Evolutionary conservation across 2,329 filamentous ascomycete species (phyloP), one percentile per base, ranked within the genome.

Genomic region (Botrytis fabae): DNA sequence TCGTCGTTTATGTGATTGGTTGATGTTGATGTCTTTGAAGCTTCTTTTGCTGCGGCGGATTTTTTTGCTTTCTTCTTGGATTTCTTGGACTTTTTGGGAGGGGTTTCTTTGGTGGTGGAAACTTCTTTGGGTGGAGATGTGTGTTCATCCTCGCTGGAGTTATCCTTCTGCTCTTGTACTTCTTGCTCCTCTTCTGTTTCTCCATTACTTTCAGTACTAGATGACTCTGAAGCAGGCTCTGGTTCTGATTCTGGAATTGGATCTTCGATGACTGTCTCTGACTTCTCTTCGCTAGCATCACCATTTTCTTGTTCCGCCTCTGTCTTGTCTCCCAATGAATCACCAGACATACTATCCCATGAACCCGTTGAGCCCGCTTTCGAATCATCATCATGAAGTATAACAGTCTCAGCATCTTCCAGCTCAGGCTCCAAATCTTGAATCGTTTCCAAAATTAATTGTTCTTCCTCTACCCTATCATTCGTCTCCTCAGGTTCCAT

Each of bases 311-410:
- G 38, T 32, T 59, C 20, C 12, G 14, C 32, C 22, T 68, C 40
- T 10, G 57, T 63, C 38, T 63, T 70, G 22, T 60, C 70, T 25
- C 64, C 70, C 14, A 69, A n/a, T 25, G 46, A 70, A 60, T 73
- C 71, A 20, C 44, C 65, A 44, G 71, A 70, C 42, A 73, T 64
- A 40, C 66, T 70, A 62, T 73, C 71, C 71, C 71, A 73, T 3
- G 71, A 73, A 14, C 44, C 64, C 9, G 71, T 73, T 12, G 71
- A 73, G 35, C 42, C 51, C 4, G 70, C 70, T 42, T 42, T 72
- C 16, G 70, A 68, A 48, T 46, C 40, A 16, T 57, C 40, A 46
- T 70, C 38, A 68, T 57, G 51, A 40, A 68, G 40, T 22, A 72
- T 68, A 12, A 72, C 40, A 12, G 62, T 68, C 22, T 60, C 51